Evolutionary conservation across 2,329 filamentous ascomycete species (phyloP).

Genomic region (Leptosphaerulina australis): DNA sequence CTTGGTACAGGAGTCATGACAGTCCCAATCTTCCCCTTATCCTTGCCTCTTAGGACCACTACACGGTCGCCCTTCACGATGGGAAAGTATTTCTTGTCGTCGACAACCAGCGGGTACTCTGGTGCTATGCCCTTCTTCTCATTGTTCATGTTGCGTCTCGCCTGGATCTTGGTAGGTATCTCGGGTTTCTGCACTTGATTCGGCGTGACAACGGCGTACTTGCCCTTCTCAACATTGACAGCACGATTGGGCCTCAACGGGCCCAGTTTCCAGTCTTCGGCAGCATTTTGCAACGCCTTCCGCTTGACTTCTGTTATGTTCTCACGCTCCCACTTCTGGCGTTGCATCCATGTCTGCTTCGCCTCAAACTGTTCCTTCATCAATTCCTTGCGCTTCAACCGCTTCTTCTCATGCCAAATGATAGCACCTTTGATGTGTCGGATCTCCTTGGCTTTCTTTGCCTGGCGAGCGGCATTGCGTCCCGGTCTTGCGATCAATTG

Average conservation of each 20-base stretch:
- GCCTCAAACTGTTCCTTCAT: slow-evolving; percentile 39
- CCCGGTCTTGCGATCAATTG: slow-evolving; percentile 32
- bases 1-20: slow-evolving; percentile 61
- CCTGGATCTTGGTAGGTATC: slow-evolving; percentile 47
- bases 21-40: slow-evolving; percentile 83
- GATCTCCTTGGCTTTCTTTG: slow-evolving; percentile 45
- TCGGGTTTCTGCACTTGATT: slow-evolving; percentile 40
- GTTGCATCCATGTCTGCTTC: slow-evolving; percentile 34
- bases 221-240: slow-evolving; percentile 62
- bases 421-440: slow-evolving; percentile 51
- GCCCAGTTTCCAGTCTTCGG: slow-evolving; percentile 80
- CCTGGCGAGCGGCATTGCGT: slow-evolving; percentile 37
- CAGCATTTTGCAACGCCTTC: slow-evolving; percentile 62
- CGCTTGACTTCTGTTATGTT: slow-evolving; percentile 46
- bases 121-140: slow-evolving; percentile 29
- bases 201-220: slow-evolving; percentile 63
- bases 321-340: slow-evolving; percentile 24
- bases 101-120: slow-evolving; percentile 38
- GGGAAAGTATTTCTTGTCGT: slow-evolving; percentile 39
- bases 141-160: slow-evolving; percentile 26
- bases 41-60: slow-evolving; percentile 75
- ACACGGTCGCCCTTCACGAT: slow-evolving; percentile 73
- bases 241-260: slow-evolving; percentile 78
- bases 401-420: slow-evolving; percentile 37
- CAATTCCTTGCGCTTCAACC: slow-evolving; percentile 30